Evolutionary conservation across 345 rosid genomes (phyloP).

Genomic region (Acer yangbiense): DNA sequence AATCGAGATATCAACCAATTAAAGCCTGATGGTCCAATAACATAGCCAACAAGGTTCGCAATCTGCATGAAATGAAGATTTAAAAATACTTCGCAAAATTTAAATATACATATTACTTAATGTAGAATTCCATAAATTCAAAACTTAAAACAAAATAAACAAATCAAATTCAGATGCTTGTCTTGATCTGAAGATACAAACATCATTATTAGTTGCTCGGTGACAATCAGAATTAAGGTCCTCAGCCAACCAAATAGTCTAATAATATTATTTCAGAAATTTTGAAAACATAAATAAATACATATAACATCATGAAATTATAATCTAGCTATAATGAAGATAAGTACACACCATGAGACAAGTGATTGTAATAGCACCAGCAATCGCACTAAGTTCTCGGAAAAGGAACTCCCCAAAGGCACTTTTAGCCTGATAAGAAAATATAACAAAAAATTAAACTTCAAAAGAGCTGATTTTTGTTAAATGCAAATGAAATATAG

Average conservation of each 20-base stretch:
- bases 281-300: not conserved
- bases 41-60: slow-evolving; percentile 93
- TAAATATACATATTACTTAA: not conserved
- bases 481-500: not conserved
- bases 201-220: not conserved
- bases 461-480: not conserved
- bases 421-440: slow-evolving; percentile 57
- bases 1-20: slow-evolving; percentile 75
- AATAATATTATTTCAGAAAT: not conserved
- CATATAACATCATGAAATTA: not conserved
- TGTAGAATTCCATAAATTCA: not conserved
- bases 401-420: slow-evolving; percentile 52
- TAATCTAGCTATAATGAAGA: slow-evolving; percentile 2
- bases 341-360: slow-evolving; percentile 78
- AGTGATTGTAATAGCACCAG: slow-evolving; percentile 85
- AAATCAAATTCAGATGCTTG: not conserved
- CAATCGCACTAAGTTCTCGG: slow-evolving; percentile 73
- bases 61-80: slow-evolving; percentile 48
- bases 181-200: not conserved
- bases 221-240: not conserved
- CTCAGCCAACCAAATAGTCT: not conserved
- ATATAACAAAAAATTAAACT: slow-evolving; percentile 10
- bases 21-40: slow-evolving; percentile 78
- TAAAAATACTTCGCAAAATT: no score
- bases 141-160: not conserved